Evolutionary conservation across 192 early-diverging fungal genomes (phyloP).

Genomic region (Tieghemiomyces parasiticus): DNA sequence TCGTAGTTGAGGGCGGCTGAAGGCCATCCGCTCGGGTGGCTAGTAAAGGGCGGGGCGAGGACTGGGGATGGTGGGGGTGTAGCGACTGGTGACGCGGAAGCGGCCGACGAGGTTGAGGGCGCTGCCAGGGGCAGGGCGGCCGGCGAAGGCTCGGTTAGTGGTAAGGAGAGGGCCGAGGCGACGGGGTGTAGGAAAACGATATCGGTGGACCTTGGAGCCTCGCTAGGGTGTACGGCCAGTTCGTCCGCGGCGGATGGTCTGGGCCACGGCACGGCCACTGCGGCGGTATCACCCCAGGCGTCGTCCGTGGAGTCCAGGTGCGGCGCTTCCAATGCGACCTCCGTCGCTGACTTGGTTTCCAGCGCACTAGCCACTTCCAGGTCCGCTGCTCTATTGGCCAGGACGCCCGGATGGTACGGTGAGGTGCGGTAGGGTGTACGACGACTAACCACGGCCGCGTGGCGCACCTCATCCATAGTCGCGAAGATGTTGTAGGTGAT

Average conservation of each 20-base stretch:
- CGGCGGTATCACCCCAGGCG: background rate
- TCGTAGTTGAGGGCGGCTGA: background rate
- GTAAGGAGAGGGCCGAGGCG: background rate
- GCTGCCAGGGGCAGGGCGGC: background rate
- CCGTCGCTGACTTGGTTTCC: background rate
- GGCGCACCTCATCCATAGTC: constrained; percentile 5
- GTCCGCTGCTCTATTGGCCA: background rate
- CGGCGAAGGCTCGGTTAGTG: background rate
- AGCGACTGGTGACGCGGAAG: background rate
- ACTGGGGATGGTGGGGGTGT: background rate
- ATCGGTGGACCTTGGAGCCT: too few species aligned
- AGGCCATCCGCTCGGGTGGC: background rate
- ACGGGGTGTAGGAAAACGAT: background rate
- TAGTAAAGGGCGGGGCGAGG: background rate
- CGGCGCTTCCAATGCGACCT: background rate
- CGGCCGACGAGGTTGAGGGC: background rate
- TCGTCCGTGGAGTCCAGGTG: background rate
- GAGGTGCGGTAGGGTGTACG: background rate
- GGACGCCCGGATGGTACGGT: background rate
- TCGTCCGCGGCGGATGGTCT: background rate
- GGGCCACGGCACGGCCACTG: background rate
- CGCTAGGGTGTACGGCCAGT: background rate
- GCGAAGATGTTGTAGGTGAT: constrained; percentile 9
- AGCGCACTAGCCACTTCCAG: background rate
- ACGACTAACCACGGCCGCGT: background rate